Conservation (phyloP, 305 asterid species). For the Withania somnifera region DNA sequence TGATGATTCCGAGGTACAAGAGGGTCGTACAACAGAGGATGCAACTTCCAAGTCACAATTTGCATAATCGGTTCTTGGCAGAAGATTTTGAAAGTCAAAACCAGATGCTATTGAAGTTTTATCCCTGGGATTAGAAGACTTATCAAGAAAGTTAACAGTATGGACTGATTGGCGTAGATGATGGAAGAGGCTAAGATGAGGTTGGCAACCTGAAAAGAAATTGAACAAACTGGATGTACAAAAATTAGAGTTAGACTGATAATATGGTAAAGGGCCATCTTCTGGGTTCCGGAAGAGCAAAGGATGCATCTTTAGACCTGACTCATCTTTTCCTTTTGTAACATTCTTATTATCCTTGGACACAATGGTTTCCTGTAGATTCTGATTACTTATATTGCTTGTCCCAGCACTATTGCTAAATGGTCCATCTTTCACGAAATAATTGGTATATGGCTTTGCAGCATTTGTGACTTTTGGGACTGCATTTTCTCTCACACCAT, state of each 20-base stretch:
- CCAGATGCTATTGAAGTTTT: constrained; percentile 29
- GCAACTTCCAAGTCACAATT: constrained; percentile 23
- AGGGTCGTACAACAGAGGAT: constrained; percentile 22
- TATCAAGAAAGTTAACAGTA: constrained; percentile 55
- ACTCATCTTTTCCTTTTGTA: constrained; percentile 33
- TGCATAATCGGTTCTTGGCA: constrained; percentile 49
- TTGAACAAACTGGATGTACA: constrained; percentile 39
- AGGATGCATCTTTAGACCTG: constrained; percentile 92
- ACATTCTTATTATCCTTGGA: constrained; percentile 17
- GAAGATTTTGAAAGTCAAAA: constrained; percentile 78
- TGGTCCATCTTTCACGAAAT: constrained; percentile 25
- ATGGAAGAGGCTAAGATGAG: constrained; percentile 68
- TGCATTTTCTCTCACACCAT: constrained; percentile 16
- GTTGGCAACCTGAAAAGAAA: constrained; percentile 58
- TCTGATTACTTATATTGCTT: constrained; percentile 25
- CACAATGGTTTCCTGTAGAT: constrained; percentile 21
- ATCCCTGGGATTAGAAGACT: constrained; percentile 46
- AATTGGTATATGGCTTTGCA: constrained; percentile 14
- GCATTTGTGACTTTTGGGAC: constrained; percentile 15
- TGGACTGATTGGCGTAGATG: constrained; percentile 60
- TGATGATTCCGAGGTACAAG: constrained; percentile 23
- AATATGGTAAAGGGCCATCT: constrained; percentile 44
- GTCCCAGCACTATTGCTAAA: constrained; percentile 12
- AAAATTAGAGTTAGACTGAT: constrained; percentile 27
- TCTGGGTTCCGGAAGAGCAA: constrained; percentile 67